phyloP scores from a whole-genome alignment of 768 basidiomycete species.

The Termitomyces sp. region DNA sequence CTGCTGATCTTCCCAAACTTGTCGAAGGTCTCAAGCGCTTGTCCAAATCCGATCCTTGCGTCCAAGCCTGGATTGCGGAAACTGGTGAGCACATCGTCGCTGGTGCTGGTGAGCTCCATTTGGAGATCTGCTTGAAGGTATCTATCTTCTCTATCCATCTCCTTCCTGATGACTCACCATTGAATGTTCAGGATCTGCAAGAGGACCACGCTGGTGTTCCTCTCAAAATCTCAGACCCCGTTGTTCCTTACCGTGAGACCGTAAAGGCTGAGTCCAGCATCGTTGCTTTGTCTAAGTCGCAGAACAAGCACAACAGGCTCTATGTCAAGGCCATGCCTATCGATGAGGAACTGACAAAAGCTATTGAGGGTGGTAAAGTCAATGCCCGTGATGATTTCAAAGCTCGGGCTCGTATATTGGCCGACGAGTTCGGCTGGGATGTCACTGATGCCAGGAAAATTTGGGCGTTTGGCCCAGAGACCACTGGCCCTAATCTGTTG shows the following conservation, averaged over 20 bases:
- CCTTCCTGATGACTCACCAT: background rate
- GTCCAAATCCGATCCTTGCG: slow-evolving; percentile 99
- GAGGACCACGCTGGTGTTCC: slow-evolving; percentile 99
- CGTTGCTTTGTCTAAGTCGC: slow-evolving; percentile 96
- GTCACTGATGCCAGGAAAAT: slow-evolving; percentile 99
- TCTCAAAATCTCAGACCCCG: slow-evolving; percentile 95
- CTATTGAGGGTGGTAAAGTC: slow-evolving; percentile 85
- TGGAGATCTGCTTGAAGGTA: slow-evolving; percentile 99
- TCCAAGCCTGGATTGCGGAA: slow-evolving; percentile 89
- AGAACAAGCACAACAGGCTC: slow-evolving; percentile 99
- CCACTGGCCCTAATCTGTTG: slow-evolving; percentile 92
- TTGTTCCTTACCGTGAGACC: slow-evolving; percentile 97
- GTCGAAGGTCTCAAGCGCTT: slow-evolving; percentile 99
- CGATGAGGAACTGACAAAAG: slow-evolving; percentile 90
- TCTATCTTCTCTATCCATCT: background rate
- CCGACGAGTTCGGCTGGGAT: slow-evolving; percentile 97
- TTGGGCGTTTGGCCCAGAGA: slow-evolving; percentile 99
- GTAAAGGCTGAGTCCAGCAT: slow-evolving; percentile 95
- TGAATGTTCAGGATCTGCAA: slow-evolving; percentile 75
- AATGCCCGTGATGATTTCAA: slow-evolving; percentile 97
- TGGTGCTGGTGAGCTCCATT: slow-evolving; percentile 97
- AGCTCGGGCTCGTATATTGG: slow-evolving; percentile 88
- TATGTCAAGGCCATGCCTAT: slow-evolving; percentile 91
- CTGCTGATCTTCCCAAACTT: slow-evolving; percentile 97
- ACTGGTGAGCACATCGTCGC: slow-evolving; percentile 98